Evolutionary conservation across 768 basidiomycete species (phyloP), one percentile per base, ranked within the genome.

Genomic region (Boletus speciosus): DNA sequence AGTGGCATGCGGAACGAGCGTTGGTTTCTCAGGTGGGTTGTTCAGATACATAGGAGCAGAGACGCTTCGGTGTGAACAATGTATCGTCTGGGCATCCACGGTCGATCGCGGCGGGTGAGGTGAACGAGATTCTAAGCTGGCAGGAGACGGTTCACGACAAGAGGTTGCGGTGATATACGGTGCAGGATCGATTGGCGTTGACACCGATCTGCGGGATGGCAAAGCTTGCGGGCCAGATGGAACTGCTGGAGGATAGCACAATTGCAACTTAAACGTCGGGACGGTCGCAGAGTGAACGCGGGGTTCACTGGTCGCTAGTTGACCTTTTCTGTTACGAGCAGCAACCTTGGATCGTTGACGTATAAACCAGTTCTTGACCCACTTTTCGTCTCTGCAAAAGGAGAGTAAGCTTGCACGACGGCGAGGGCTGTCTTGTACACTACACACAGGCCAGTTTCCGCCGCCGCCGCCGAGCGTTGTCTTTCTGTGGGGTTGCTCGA

Each of bases 401-500:
- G 9, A 35, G 32, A 35, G 46, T 58, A 29, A 61, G 59, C 48
- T 37, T 34, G 59, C 16, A 36, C 47, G 51, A 47, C 21, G 36
- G 16, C 42, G 9, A 55, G 23, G 43, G 32, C 34, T 27, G 47
- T 50, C 50, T 42, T 6, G 53, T 47, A 43, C 38, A 9, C 31
- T 44, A 70, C 70, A 59, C 64, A 70, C 68, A 70, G 43, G 47
- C 68, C 68, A 55, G 70, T 70, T 44, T 68, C 68, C 19, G 31
- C 57, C 11, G 56, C 66, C 3, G 49, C 64, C 10, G 59, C 59
- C 37, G 31, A 51, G 41, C 56, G 59, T 23, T 71, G 63, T 19
- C 56, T 50, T 37, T 59, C 56, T 2, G 66, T 62, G 6, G 70
- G 68, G 27, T 55, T 66, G 21, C n/a, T 44, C 6, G 64, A 57